Evolutionary conservation across 768 basidiomycete genomes (phyloP).

Genomic region (Tylopilus sp.): DNA sequence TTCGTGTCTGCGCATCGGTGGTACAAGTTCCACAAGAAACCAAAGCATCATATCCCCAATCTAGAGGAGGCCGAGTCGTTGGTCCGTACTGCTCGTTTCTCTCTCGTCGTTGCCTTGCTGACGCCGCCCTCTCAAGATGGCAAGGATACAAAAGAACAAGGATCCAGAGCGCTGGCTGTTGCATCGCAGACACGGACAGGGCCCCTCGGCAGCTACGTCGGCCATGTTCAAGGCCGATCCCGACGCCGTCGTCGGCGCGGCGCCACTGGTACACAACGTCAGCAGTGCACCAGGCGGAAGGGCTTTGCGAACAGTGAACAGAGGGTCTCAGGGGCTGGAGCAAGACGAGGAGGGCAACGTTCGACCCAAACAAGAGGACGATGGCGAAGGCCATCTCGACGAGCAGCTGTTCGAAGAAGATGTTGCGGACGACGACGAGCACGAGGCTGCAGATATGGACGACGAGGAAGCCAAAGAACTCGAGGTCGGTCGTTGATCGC

Average conservation of each 20-base stretch:
- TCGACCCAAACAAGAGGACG: slow-evolving; percentile 56
- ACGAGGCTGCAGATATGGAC: slow-evolving; percentile 64
- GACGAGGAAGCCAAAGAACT: slow-evolving; percentile 85
- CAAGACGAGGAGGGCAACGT: slow-evolving; percentile 65
- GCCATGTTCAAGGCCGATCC: slow-evolving; percentile 70
- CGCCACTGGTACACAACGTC: slow-evolving; percentile 46
- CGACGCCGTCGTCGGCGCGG: slow-evolving; percentile 40
- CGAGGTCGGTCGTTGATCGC: slow-evolving; percentile 48
- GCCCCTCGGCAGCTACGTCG: slow-evolving; percentile 56
- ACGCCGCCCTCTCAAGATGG: slow-evolving; percentile 19
- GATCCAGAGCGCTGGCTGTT: slow-evolving; percentile 72
- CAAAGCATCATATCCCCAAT: slow-evolving; percentile 68
- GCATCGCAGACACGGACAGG: slow-evolving; percentile 56
- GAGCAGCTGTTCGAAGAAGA: slow-evolving; percentile 82
- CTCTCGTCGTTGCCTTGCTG: neutral
- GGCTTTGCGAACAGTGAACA: slow-evolving; percentile 64
- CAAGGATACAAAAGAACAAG: slow-evolving; percentile 63
- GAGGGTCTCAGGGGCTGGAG: slow-evolving; percentile 55
- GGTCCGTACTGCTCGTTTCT: slow-evolving; percentile 38
- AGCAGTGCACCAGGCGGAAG: slow-evolving; percentile 68
- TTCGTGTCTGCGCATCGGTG: slow-evolving; percentile 86
- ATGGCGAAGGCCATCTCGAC: slow-evolving; percentile 77
- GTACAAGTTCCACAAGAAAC: slow-evolving; percentile 91
- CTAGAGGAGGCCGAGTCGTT: slow-evolving; percentile 65
- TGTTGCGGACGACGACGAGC: slow-evolving; percentile 86